Evolutionary conservation across 139 green algal species (phyloP).

Genomic region (Marvania coccoides): DNA sequence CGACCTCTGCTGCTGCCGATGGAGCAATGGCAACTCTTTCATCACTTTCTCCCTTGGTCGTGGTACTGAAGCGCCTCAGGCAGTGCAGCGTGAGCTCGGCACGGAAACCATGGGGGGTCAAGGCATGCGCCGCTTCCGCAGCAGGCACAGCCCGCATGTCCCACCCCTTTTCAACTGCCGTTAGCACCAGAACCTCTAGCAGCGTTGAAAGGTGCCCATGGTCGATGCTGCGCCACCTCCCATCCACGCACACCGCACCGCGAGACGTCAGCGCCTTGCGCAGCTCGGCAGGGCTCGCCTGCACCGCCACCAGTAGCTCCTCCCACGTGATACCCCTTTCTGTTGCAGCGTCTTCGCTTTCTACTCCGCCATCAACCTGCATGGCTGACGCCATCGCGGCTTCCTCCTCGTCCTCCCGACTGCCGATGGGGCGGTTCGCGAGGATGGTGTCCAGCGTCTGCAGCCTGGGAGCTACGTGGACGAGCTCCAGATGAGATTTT

Average conservation of each 20-base stretch:
- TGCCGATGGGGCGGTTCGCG: not conserved
- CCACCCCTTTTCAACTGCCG: slow-evolving; percentile 19
- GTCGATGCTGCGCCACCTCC: slow-evolving; percentile 34
- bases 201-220: slow-evolving; percentile 32
- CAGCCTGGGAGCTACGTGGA: slow-evolving; percentile 10
- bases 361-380: too few species aligned
- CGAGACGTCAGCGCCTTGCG: slow-evolving; percentile 17
- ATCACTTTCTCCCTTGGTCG: not conserved
- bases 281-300: slow-evolving; percentile 45
- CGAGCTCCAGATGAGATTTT: slow-evolving; percentile 26
- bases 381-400: not conserved
- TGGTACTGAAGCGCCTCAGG: slow-evolving; percentile 26
- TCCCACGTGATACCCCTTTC: slow-evolving; percentile 17
- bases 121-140: not conserved
- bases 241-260: slow-evolving; percentile 33
- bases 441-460: slow-evolving; percentile 17
- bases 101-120: slow-evolving; percentile 29
- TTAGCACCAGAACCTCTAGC: slow-evolving; percentile 46
- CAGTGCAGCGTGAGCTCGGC: slow-evolving; percentile 40
- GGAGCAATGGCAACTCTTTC: not conserved
- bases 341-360: not conserved
- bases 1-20: not conserved
- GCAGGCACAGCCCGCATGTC: slow-evolving; percentile 1
- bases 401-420: not conserved
- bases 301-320: slow-evolving; percentile 30